Base-by-base conservation (phyloP, 177 flowering plant species). In the Vitis hybrid region DNA sequence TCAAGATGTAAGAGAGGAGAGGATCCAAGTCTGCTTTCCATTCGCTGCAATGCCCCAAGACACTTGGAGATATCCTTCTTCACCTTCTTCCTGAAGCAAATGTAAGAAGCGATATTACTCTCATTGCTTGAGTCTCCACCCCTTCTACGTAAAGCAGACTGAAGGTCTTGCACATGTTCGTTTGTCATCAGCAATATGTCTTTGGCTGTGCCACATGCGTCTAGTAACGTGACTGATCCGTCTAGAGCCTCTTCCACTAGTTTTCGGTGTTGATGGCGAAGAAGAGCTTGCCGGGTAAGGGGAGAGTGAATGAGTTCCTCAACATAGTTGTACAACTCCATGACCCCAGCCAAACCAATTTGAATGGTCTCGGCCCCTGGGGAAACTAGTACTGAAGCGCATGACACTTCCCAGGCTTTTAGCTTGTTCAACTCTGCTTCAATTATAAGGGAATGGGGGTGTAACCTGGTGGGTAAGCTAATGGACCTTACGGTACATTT, bases 391-490 rank as follows among this genome's bases (percentile, higher is more conserved):
- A 3, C 10, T 1, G 60, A 55, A 55, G 65, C 4, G 5, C 64
- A 63, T 18, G 66, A 52, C 10, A 32, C 11, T 32, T 61, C 54
- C 56, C 65, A 69, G 19, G 70, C 10, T 45, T 68, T 72, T 1
- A 82, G 75, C 67, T 67, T 75, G 59, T 56, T 64, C 6, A 79
- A 17, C 49, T 70, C 72, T 8, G 67, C 60, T 60, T 66, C 77
- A 14, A 65, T 9, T 12, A 62, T 72, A 4, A 55, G 15, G 32
- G 70, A 76, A 57, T 26, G 55, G 8, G 70, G 81, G 10, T 56
- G 74, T 52, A 56, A 19, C 18, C 68, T 75, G 5, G 79, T 48
- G 2, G 75, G 90, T 77, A 86, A 78, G 68, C 92, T 86, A 32
- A 82, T 79, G 23, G 91, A 86, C 54, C 88, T 82, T 7, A 64